These are phyloP conservation scores for Cryphonectria nitschkei DNA, from an alignment of 2,329 filamentous ascomycete species.

Conservation along the genomic window DNA sequence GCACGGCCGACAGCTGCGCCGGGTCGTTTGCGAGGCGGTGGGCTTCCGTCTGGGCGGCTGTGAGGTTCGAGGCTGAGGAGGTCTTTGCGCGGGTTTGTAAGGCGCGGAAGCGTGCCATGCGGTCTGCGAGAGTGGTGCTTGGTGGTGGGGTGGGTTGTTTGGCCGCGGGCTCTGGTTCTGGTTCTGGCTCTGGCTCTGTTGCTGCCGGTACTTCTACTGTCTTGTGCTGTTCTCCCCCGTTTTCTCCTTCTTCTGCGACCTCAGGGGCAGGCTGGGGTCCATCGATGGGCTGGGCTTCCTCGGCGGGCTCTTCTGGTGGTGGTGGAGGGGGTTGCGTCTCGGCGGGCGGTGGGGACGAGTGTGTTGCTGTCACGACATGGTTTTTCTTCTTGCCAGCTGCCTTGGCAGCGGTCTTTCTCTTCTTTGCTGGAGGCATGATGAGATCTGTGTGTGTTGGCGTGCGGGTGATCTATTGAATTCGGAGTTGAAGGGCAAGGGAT, in stretches of 20 bases:
- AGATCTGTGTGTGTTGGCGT: constrained; percentile 15
- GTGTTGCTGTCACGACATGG: constrained; percentile 22
- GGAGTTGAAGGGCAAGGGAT: not conserved
- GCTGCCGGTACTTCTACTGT: constrained; percentile 19
- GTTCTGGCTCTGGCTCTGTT: constrained; percentile 16
- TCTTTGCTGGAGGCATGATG: constrained; percentile 38
- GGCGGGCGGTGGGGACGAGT: constrained; percentile 25
- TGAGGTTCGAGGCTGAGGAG: constrained; percentile 74
- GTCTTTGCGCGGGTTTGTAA: constrained; percentile 80
- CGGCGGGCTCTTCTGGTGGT: constrained; percentile 16
- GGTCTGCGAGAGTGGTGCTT: constrained; percentile 61
- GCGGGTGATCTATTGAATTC: not conserved
- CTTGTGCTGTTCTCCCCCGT: not conserved
- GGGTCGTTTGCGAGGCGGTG: constrained; percentile 80
- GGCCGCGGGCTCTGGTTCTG: constrained; percentile 1
- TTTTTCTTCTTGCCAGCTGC: constrained; percentile 22
- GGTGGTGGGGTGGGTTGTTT: not conserved
- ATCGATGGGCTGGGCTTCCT: constrained; percentile 14
- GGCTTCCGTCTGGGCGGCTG: constrained; percentile 82
- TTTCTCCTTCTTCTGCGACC: constrained; percentile 17
- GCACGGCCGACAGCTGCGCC: constrained; percentile 74
- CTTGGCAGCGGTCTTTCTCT: constrained; percentile 36
- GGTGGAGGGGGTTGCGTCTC: not conserved
- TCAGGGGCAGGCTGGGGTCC: constrained; percentile 20
- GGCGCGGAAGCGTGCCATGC: constrained; percentile 82